Evolutionary conservation across 805 yeast species (phyloP).

Genomic region (Pichia cephalocereana): DNA sequence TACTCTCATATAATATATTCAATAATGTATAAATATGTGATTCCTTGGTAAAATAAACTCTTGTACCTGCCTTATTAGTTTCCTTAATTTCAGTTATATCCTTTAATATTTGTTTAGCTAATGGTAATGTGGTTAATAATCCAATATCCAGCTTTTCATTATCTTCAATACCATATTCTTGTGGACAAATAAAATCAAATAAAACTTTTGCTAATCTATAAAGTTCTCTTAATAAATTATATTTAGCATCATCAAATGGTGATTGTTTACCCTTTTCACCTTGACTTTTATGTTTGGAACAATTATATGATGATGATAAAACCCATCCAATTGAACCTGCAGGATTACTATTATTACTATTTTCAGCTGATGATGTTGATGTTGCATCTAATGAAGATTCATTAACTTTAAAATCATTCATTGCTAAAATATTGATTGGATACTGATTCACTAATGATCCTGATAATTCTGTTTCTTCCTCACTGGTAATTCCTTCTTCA

Average conservation of each 20-base stretch:
- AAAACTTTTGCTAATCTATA: constrained; percentile 85
- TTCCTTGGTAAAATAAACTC: constrained; percentile 92
- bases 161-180: constrained; percentile 95
- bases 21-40: constrained; percentile 91
- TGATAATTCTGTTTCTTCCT: constrained; percentile 33
- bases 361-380: constrained; percentile 15
- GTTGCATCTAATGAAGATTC: constrained; percentile 24
- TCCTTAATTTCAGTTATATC: constrained; percentile 76
- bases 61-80: constrained; percentile 73
- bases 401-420: constrained; percentile 65
- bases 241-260: constrained; percentile 72
- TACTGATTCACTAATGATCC: constrained; percentile 57
- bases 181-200: constrained; percentile 97
- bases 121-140: constrained; percentile 82
- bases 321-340: constrained; percentile 76
- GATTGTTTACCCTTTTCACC: constrained; percentile 20
- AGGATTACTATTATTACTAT: constrained; percentile 15
- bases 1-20: constrained; percentile 85
- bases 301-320: constrained; percentile 27
- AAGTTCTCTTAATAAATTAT: constrained; percentile 73
- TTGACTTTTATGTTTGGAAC: constrained; percentile 16
- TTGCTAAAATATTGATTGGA: constrained; percentile 66
- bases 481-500: constrained; percentile 7
- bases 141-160: constrained; percentile 96
- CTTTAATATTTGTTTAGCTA: constrained; percentile 75